Percentiles rank a stretch among this genome's conserved stretches.
These are phyloP conservation scores for Xenoacremonium recifei DNA, from an alignment of 2,329 filamentous ascomycete genomes.

Conservation along the genomic window DNA sequence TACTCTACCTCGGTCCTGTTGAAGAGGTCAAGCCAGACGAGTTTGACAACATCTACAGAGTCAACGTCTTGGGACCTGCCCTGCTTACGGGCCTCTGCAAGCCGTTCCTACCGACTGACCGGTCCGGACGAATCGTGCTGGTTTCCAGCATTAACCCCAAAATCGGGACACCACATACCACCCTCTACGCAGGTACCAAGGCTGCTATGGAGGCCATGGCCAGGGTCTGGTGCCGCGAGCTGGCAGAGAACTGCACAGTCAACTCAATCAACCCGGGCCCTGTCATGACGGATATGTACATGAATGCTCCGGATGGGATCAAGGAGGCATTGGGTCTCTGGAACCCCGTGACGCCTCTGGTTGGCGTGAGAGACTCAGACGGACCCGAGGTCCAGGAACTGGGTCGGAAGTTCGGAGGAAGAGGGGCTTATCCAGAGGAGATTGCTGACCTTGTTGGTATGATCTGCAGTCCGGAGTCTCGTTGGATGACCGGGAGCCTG, in stretches of 20 bases:
- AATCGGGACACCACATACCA: constrained; percentile 52
- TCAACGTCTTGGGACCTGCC: constrained; percentile 58
- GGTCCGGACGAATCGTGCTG: constrained; percentile 58
- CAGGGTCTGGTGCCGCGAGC: constrained; percentile 58
- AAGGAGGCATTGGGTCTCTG: constrained; percentile 39
- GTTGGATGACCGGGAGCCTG: no score
- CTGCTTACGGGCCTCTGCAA: constrained; percentile 54
- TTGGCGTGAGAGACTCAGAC: constrained; percentile 28
- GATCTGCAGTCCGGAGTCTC: no score
- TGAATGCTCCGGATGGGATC: constrained; percentile 49
- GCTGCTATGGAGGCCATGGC: constrained; percentile 62
- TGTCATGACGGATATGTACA: constrained; percentile 39
- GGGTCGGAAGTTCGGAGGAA: constrained; percentile 50
- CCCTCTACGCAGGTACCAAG: constrained; percentile 61
- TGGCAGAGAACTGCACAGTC: constrained; percentile 55
- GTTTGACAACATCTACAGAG: constrained; percentile 53
- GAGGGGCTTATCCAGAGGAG: constrained; percentile 60
- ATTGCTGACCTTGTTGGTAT: constrained; percentile 65
- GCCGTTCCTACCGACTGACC: constrained; percentile 54
- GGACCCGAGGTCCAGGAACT: constrained; percentile 27
- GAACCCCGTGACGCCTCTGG: constrained; percentile 49
- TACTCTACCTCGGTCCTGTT: constrained; percentile 45
- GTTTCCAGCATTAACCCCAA: constrained; percentile 53
- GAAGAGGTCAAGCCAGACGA: constrained; percentile 46
- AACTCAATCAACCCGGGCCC: constrained; percentile 55